phyloP scores from a whole-genome alignment of 2,329 filamentous ascomycete species.

The Rachicladosporium sp. region DNA sequence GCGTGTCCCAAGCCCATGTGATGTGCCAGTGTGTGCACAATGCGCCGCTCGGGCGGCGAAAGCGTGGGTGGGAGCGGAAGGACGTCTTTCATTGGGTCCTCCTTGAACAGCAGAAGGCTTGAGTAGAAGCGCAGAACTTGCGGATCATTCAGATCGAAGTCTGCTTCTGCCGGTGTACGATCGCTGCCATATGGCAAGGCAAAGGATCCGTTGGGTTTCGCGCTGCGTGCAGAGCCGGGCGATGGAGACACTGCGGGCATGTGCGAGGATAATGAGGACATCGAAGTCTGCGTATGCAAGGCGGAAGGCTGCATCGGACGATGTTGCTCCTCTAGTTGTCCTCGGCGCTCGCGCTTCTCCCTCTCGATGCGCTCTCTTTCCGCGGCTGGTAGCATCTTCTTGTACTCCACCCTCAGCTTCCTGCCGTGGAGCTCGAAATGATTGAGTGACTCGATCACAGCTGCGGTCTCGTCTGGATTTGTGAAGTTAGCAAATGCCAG shows the following conservation, averaged over 20 bases:
- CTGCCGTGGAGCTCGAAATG: constrained; percentile 90
- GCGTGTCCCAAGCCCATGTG: constrained; percentile 86
- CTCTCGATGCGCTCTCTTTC: constrained; percentile 93
- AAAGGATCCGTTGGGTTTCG: constrained; percentile 25
- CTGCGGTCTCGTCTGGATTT: constrained; percentile 81
- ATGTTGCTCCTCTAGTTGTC: constrained; percentile 95
- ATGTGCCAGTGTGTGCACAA: constrained; percentile 87
- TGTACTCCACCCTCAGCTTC: constrained; percentile 94
- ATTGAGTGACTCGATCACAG: constrained; percentile 88
- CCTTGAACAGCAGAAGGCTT: constrained; percentile 78
- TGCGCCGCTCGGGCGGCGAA: constrained; percentile 71
- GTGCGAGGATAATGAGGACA: constrained; percentile 57
- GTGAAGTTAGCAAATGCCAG: constrained; percentile 98
- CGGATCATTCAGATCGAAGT: constrained; percentile 85
- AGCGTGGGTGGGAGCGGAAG: constrained; percentile 74
- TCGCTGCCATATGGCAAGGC: constrained; percentile 24
- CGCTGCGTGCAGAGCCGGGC: constrained; percentile 48
- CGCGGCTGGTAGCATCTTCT: constrained; percentile 95
- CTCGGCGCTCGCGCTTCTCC: constrained; percentile 90
- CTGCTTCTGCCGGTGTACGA: constrained; percentile 27
- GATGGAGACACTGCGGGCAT: constrained; percentile 54
- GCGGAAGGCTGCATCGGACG: constrained; percentile 53
- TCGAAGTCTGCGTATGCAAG: constrained; percentile 73
- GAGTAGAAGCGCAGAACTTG: constrained; percentile 80
- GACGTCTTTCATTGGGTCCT: constrained; percentile 63